A percentile compares a stretch with the other conserved stretches of the same genome.
Evolutionary conservation across 2,329 filamentous ascomycete genomes (phyloP).

Genomic region (Penicillium expansum): DNA sequence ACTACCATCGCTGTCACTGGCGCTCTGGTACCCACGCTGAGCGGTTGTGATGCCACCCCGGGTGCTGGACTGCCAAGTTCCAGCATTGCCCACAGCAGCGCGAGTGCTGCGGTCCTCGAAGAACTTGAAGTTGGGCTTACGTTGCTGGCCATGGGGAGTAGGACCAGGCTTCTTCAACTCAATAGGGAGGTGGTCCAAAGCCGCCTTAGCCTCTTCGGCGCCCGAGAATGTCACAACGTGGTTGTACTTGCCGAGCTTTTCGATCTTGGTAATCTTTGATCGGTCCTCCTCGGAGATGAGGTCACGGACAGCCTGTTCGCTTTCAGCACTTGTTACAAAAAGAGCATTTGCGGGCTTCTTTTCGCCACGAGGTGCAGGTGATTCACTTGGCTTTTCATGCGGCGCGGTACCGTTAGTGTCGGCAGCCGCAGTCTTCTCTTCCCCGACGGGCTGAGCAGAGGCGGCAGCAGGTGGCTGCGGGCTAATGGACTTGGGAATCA

Average conservation of each 20-base stretch:
- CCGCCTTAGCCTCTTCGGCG: slow-evolving; percentile 73
- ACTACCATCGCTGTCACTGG: slow-evolving; percentile 72
- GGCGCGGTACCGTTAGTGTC: slow-evolving; percentile 53
- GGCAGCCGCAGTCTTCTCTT: slow-evolving; percentile 51
- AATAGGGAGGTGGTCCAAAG: slow-evolving; percentile 69
- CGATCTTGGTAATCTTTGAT: slow-evolving; percentile 72
- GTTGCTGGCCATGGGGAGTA: slow-evolving; percentile 65
- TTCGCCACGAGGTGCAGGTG: slow-evolving; percentile 57
- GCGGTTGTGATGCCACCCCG: slow-evolving; percentile 64
- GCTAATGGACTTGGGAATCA: slow-evolving; percentile 41
- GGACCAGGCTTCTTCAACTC: slow-evolving; percentile 66
- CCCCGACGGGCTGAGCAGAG: slow-evolving; percentile 42
- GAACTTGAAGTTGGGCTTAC: slow-evolving; percentile 77
- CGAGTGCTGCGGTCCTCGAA: slow-evolving; percentile 66
- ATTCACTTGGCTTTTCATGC: slow-evolving; percentile 42
- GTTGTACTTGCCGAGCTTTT: slow-evolving; percentile 66
- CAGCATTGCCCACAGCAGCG: slow-evolving; percentile 51
- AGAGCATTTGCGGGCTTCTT: slow-evolving; percentile 74
- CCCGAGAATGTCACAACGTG: slow-evolving; percentile 81
- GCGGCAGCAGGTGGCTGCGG: slow-evolving; percentile 38
- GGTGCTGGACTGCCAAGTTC: slow-evolving; percentile 55
- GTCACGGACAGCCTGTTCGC: slow-evolving; percentile 76
- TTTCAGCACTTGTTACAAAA: slow-evolving; percentile 83
- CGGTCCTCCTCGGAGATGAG: slow-evolving; percentile 82
- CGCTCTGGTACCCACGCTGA: slow-evolving; percentile 79